A percentile compares a stretch with the other conserved stretches of the same genome.
These are phyloP conservation scores for Pisolithus orientalis DNA, from an alignment of 768 basidiomycete genomes.

Conservation along the genomic window DNA sequence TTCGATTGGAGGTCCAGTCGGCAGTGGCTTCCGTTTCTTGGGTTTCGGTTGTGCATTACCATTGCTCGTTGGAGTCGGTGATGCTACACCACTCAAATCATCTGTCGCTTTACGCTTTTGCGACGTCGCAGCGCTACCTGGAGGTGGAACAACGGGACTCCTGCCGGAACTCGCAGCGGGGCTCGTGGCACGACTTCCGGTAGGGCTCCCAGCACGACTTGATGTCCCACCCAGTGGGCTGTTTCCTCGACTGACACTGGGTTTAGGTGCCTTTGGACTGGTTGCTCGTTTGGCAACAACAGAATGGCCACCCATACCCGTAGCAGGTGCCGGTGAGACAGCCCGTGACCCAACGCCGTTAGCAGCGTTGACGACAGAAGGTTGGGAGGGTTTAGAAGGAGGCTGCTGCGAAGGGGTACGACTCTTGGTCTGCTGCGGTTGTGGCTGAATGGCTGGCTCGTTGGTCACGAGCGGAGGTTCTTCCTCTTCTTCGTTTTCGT, in stretches of 20 bases:
- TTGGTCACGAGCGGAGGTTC: conserved; percentile 38
- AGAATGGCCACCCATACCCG: conserved; percentile 67
- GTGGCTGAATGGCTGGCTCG: conserved; percentile 38
- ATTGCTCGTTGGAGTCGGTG: conserved; percentile 8
- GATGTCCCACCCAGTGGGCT: conserved; percentile 46
- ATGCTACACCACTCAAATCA: conserved; percentile 17
- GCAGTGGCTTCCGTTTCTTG: conserved; percentile 50
- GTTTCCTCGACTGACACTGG: conserved; percentile 46
- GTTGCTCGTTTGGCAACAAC: conserved; percentile 80
- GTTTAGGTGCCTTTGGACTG: conserved; percentile 67
- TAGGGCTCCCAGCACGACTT: conserved; percentile 50
- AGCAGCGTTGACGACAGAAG: conserved; percentile 26
- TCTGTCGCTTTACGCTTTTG: conserved; percentile 61
- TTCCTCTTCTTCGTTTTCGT: conserved; percentile 74
- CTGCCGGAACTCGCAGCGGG: conserved; percentile 19
- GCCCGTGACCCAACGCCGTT: conserved; percentile 43
- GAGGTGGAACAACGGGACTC: conserved; percentile 19
- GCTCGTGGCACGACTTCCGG: conserved; percentile 31
- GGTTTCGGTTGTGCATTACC: conserved; percentile 32
- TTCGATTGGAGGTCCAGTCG: conserved; percentile 34
- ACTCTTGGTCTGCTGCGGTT: conserved; percentile 39
- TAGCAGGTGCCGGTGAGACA: conserved; percentile 44
- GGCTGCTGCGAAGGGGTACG: conserved; percentile 37
- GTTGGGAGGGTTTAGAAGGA: conserved; percentile 26
- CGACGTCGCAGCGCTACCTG: conserved; percentile 33